Percentiles rank a stretch among this genome's conserved stretches.
Evolutionary conservation across 495 filamentous ascomycete species (phyloP).

Genomic region (Daldinia concentrica): DNA sequence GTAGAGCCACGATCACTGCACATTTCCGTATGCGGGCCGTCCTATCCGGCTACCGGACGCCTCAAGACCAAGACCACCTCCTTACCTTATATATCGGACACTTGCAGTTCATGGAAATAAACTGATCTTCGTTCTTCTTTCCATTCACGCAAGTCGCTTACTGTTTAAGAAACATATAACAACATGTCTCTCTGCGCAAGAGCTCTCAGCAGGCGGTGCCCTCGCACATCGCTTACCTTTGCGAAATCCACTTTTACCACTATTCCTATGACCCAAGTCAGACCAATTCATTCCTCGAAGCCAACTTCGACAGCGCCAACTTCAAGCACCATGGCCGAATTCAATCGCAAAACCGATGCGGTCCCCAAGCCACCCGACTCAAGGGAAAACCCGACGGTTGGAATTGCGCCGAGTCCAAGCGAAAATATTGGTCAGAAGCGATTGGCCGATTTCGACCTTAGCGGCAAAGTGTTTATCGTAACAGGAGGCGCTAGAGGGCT

Average conservation of each 20-base stretch:
- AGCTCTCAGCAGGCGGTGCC: slow-evolving; percentile 16
- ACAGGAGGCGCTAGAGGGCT: slow-evolving; percentile 71
- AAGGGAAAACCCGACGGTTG: slow-evolving; percentile 34
- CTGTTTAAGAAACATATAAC: not conserved
- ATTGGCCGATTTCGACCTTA: slow-evolving; percentile 61
- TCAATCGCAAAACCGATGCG: slow-evolving; percentile 5
- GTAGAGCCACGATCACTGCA: slow-evolving; percentile 16
- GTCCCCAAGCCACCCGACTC: slow-evolving; percentile 35
- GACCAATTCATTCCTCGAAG: slow-evolving; percentile 23
- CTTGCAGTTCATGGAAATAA: not conserved
- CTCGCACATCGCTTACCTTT: slow-evolving; percentile 10
- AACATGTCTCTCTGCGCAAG: slow-evolving; percentile 30
- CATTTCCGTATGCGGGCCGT: slow-evolving; percentile 1
- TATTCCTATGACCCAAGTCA: slow-evolving; percentile 12
- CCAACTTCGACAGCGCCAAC: slow-evolving; percentile 21
- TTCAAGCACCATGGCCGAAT: slow-evolving; percentile 9
- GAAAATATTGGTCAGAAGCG: slow-evolving; percentile 41
- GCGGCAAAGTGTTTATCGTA: slow-evolving; percentile 66
- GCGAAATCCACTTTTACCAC: not conserved
- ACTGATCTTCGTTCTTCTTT: slow-evolving; percentile 12
- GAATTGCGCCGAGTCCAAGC: slow-evolving; percentile 26
- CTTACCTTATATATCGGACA: slow-evolving; percentile 23
- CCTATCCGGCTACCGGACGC: slow-evolving; percentile 15
- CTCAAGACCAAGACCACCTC: not conserved
- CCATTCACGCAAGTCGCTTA: slow-evolving; percentile 3